Evolutionary conservation across 768 basidiomycete genomes (phyloP).

Genomic region (Mycena rosella): DNA sequence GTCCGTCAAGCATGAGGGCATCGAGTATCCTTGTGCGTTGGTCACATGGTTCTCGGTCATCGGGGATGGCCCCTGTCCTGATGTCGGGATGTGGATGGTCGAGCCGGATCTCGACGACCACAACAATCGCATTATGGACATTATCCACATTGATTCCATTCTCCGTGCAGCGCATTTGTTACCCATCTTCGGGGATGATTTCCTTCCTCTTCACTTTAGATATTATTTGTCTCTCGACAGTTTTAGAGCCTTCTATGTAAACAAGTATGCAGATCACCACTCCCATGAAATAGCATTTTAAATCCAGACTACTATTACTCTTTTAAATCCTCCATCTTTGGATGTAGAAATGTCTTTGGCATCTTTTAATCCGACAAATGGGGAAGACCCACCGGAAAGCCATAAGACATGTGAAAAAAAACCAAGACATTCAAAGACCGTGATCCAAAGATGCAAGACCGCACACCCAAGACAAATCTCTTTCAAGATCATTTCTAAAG

Average conservation of each 20-base stretch:
- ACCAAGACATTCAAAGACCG: no score
- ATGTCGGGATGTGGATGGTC: conserved; percentile 48
- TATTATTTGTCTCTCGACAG: conserved; percentile 28
- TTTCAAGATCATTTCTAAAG: no score
- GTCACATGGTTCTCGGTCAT: conserved; percentile 41
- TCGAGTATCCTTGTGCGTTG: conserved; percentile 42
- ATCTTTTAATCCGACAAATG: no score
- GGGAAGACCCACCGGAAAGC: no score
- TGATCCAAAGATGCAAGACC: no score
- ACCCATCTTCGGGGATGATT: conserved; percentile 28
- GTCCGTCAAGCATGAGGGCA: conserved; percentile 35
- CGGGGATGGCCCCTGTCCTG: conserved; percentile 37
- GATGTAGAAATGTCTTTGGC: no score
- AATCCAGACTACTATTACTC: no score
- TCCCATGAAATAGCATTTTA: conserved; percentile 34
- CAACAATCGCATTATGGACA: not conserved
- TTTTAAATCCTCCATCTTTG: no score
- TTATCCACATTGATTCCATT: conserved; percentile 37
- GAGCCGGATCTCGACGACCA: conserved; percentile 39
- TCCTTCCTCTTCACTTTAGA: conserved; percentile 26
- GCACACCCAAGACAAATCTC: no score
- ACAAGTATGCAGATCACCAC: conserved; percentile 43
- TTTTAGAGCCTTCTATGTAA: conserved; percentile 39
- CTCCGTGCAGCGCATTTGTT: conserved; percentile 38
- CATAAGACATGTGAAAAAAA: no score